A percentile compares a stretch with the other conserved stretches of the same genome.
Conservation (phyloP, 73 alveolate genomes). For the Paramecium caudatum region DNA sequence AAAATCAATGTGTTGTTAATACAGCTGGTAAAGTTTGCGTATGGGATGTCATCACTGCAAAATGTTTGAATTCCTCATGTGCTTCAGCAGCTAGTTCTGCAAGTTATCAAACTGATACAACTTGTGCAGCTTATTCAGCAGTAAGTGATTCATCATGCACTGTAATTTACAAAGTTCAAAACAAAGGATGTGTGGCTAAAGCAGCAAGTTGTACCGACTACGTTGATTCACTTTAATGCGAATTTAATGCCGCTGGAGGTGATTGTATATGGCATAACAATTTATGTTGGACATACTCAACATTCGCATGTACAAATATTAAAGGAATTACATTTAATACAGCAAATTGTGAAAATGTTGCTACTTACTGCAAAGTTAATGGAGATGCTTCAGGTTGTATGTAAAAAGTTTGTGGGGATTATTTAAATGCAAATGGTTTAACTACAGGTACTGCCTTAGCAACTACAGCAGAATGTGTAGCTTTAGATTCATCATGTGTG, state of each 20-base stretch:
- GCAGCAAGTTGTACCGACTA: not conserved
- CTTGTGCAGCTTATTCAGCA: not conserved
- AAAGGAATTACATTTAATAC: not conserved
- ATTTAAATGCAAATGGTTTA: not conserved
- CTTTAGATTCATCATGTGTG: not conserved
- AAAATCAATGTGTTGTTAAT: not conserved
- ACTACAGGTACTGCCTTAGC: not conserved
- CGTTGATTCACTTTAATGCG: not conserved
- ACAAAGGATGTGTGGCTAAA: not conserved
- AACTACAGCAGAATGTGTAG: not conserved
- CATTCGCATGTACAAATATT: not conserved
- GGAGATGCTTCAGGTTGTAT: not conserved
- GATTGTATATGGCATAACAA: conserved; percentile 25
- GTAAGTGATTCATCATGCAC: not conserved
- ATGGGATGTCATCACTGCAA: too few relatives aligned
- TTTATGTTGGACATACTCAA: not conserved
- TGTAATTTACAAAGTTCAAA: not conserved
- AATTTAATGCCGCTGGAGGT: not conserved
- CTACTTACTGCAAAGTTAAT: not conserved
- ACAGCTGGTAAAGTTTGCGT: not conserved
- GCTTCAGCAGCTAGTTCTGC: not conserved
- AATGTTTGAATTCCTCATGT: not conserved
- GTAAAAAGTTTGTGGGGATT: not conserved
- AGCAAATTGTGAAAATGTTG: not conserved
- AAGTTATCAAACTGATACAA: not conserved